Base-by-base conservation (phyloP, 2,329 filamentous ascomycete genomes). In the Nemania diffusa region DNA sequence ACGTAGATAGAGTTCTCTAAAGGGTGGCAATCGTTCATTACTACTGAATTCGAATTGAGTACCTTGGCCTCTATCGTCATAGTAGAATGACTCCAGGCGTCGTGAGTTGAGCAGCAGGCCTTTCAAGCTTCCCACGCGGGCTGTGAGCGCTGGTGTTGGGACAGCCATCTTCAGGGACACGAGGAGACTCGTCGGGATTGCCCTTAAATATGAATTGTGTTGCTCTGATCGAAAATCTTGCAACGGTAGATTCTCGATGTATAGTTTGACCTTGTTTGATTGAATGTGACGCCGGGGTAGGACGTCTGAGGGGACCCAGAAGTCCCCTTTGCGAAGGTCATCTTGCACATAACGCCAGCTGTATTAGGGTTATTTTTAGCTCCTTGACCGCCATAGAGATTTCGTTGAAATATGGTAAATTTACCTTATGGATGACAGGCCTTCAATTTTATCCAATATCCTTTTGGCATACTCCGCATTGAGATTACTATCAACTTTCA, bases 1-100 rank as follows among this genome's bases (percentile, higher is more conserved):
- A 56, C 79, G 79, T 42, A 86, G 73, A 1, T 72, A 74, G 3
- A 86, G 74, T 7, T 82, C 78, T 22, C 71, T 72, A 5, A 86
- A 72, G 0, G 83, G 73, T 1, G 84, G 84, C 26, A 86, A 73
- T 11, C 81, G 77, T 62, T 85, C 83, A 20, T 72, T 74, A 0
- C 67, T 67, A 0, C 60, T 44, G 34, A 86, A 85, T 2, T 66
- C 67, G 69, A 86, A 84, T 51, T 76, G 79, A 15, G 80, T 83
- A 3, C 83, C 83, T 61, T 83, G 81, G 1, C 82, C 82, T 11
- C 80, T 73, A 60, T 84, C 83, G 32, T 79, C 74, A 69, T 84
- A 84, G 59, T 80, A 77, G n/a, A 85, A 76, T 0, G 73, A 79
- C 68, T 79, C 74, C 2, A 84, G 77, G 7, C 69, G 73, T 3